Evolutionary conservation across 768 basidiomycete species (phyloP).

Genomic region (Auriscalpium orientale): DNA sequence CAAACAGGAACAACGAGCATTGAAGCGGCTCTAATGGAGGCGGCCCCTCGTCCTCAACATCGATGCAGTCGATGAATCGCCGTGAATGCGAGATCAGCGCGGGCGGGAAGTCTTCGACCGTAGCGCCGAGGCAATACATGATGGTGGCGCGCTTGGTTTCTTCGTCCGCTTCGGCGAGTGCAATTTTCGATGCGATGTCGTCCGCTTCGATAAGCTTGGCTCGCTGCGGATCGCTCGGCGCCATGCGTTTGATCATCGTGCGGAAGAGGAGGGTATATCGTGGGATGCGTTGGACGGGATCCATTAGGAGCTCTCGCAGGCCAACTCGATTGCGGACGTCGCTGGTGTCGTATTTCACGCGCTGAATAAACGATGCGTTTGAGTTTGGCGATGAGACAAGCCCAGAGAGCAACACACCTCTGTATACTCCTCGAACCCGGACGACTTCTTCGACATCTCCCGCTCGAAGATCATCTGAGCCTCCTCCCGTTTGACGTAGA

Average conservation of each 20-base stretch:
- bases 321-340: constrained; percentile 78
- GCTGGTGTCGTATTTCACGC: constrained; percentile 76
- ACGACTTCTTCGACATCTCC: constrained; percentile 72
- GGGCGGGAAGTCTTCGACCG: constrained; percentile 88
- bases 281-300: constrained; percentile 93
- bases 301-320: constrained; percentile 87
- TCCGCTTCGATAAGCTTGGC: constrained; percentile 76
- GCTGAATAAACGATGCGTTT: constrained; percentile 34
- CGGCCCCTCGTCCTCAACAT: constrained; percentile 74
- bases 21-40: constrained; percentile 55
- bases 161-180: constrained; percentile 85
- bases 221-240: constrained; percentile 67
- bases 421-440: constrained; percentile 78
- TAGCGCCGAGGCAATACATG: constrained; percentile 76
- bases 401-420: constrained; percentile 49
- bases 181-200: constrained; percentile 84
- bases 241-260: constrained; percentile 88
- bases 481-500: constrained; percentile 89
- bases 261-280: constrained; percentile 90
- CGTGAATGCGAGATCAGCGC: constrained; percentile 84
- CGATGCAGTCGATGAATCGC: constrained; percentile 85
- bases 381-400: background rate
- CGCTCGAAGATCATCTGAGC: constrained; percentile 83
- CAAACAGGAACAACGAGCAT: constrained; percentile 88
- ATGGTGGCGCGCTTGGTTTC: constrained; percentile 84